These are phyloP conservation scores for Wickerhamiella kurtzmanii DNA, from an alignment of 805 yeast species.

Conservation along the genomic window DNA sequence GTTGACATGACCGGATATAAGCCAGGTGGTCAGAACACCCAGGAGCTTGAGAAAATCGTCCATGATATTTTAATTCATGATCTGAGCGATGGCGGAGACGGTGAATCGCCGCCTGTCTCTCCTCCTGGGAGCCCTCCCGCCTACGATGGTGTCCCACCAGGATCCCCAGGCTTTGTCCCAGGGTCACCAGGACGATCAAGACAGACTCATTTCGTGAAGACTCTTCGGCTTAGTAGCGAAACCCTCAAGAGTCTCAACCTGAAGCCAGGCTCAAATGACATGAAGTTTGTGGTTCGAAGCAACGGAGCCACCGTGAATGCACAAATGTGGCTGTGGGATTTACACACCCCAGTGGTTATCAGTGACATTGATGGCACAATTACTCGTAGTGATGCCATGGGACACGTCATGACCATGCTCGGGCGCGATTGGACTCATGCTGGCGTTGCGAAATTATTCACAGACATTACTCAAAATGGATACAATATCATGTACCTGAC, in stretches of 20 bases:
- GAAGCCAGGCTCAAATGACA: constrained; percentile 63
- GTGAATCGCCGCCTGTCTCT: constrained; percentile 12
- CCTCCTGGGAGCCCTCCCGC: constrained; percentile 5
- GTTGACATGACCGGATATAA: constrained; percentile 94
- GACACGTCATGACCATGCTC: constrained; percentile 83
- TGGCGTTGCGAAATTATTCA: constrained; percentile 84
- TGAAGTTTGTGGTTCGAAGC: constrained; percentile 66
- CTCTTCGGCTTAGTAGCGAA: constrained; percentile 80
- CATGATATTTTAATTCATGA: constrained; percentile 66
- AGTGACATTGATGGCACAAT: constrained; percentile 97
- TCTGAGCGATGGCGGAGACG: constrained; percentile 10
- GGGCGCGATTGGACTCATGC: constrained; percentile 98
- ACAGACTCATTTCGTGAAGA: constrained; percentile 48
- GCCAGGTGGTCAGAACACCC: constrained; percentile 44
- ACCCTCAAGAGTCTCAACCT: constrained; percentile 65
- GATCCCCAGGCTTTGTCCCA: constrained; percentile 5
- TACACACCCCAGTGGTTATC: constrained; percentile 77
- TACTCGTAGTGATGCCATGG: constrained; percentile 93
- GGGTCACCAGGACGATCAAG: neutral
- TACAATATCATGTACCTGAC: constrained; percentile 89
- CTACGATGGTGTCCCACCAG: neutral
- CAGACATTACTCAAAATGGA: constrained; percentile 78
- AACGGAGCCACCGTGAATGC: constrained; percentile 69
- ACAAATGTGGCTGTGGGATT: constrained; percentile 70
- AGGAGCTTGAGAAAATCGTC: constrained; percentile 63